Evolutionary conservation across 2,329 filamentous ascomycete genomes (phyloP), one percentile per base, ranked within the genome.

Genomic region (Paramyrothecium sp.): DNA sequence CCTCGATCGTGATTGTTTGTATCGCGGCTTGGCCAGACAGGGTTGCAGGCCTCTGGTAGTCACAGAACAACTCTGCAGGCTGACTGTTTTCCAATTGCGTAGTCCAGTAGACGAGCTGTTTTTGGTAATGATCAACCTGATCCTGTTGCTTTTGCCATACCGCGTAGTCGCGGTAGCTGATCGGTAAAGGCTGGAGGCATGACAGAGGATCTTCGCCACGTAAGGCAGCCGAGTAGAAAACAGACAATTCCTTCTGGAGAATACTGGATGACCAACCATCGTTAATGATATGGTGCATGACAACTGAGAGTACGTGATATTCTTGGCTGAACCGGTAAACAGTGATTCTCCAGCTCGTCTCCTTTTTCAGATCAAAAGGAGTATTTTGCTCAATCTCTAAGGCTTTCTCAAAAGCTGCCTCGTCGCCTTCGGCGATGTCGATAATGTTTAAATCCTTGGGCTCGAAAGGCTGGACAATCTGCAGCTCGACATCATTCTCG

Each of bases 151-250:
- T 64, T 23, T 66, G 60, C 61, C 61, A 61, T 1, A 51, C 30
- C 1, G 67, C 51, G n/a, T 61, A 67, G 53, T 69, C 64, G 2
- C 61, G 53, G 26, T 68, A 69, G 47, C 67, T 64, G 16, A 69
- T 61, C 0, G 66, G 60, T 0, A 69, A 54, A 0, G 66, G 63
- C 0, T 51, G 20, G 3, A 64, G n/a, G 3, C 51, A 19, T 13
- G 57, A 56, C 1, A 63, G 26, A 2, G 60, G 62, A 26, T 65
- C 60, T 7, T 58, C 22, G 2, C 61, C 59, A 2, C 48, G 38
- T 13, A 61, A 12, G 1, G 60, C 56, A 3, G 61, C 57, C 1
- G 57, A 21, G 19, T 68, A 67, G 38, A 59, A 64, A 5, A 2
- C 3, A 1, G 48, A 46, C 1, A 67, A 47, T 19, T 67, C 65